Conservation (phyloP, 1,284 basidiomycete genomes). For the Ustilago xerochloae region DNA sequence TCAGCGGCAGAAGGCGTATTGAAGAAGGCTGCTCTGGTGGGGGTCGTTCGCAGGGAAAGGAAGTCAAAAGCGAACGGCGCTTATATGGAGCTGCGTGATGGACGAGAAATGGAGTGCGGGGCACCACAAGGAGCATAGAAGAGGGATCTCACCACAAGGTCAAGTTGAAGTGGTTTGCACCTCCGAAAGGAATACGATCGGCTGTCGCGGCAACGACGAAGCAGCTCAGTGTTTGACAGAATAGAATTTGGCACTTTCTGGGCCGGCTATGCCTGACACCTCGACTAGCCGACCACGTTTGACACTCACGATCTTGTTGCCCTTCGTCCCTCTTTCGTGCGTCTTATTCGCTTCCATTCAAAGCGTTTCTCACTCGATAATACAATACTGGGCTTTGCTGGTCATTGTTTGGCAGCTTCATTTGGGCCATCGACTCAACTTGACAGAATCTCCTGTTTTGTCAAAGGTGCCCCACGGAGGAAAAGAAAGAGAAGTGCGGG, state of each 20-base stretch:
- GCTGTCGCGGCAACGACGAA: conserved; percentile 31
- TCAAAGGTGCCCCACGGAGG: no score
- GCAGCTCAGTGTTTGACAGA: no score
- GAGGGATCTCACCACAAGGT: background rate
- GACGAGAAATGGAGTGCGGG: conserved; percentile 7
- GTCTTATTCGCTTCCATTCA: no score
- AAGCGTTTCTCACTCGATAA: background rate
- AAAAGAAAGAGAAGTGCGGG: background rate
- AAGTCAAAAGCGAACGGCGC: background rate
- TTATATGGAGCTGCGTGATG: background rate
- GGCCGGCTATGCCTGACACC: background rate
- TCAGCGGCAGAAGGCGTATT: background rate
- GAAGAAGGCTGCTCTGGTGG: background rate
- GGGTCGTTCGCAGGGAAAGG: no score
- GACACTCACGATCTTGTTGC: background rate
- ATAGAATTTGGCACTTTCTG: background rate
- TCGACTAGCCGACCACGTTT: background rate
- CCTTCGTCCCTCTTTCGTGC: background rate
- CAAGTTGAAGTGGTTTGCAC: no score
- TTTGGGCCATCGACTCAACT: background rate
- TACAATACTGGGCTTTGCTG: no score
- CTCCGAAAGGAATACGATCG: background rate
- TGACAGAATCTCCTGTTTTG: no score
- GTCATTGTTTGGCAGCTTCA: conserved; percentile 4
- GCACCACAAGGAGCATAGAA: conserved; percentile 12